A percentile compares a stretch with the other conserved stretches of the same genome.
These are phyloP conservation scores for Phytophthora pseudosyringae DNA, from an alignment of 352 stramenopile genomes.

Conservation along the genomic window DNA sequence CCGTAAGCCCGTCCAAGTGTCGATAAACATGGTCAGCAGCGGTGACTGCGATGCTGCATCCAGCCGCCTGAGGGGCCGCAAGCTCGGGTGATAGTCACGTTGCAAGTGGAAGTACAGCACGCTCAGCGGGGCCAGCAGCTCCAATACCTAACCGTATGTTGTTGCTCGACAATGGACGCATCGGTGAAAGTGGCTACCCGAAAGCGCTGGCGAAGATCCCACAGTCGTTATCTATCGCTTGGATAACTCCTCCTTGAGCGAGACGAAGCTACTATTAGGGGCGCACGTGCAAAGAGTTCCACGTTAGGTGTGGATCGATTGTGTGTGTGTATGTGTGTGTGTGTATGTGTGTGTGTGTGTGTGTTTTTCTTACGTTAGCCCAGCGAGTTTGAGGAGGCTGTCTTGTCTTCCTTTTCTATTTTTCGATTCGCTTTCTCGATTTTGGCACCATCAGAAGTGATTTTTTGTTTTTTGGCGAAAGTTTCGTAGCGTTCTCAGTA, in stretches of 20 bases:
- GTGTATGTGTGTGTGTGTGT: background rate
- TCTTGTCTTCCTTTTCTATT: constrained; percentile 5
- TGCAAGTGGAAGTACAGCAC: constrained; percentile 74
- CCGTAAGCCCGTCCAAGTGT: constrained; percentile 74
- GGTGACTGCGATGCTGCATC: constrained; percentile 78
- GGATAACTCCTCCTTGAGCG: constrained; percentile 23
- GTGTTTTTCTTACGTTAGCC: background rate
- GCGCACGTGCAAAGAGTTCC: background rate
- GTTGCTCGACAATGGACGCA: constrained; percentile 59
- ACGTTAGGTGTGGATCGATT: background rate
- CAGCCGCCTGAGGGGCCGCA: constrained; percentile 72
- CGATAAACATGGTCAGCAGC: constrained; percentile 74
- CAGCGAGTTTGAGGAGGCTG: constrained; percentile 19
- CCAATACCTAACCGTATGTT: constrained; percentile 85
- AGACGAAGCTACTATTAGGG: constrained; percentile 9
- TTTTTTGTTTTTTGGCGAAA: constrained; percentile 3
- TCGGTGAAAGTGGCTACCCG: constrained; percentile 62
- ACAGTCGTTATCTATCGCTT: constrained; percentile 49
- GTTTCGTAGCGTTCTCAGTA: background rate
- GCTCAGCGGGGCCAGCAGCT: constrained; percentile 76
- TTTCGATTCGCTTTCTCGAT: constrained; percentile 16
- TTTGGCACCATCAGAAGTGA: constrained; percentile 16
- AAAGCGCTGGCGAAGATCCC: constrained; percentile 40
- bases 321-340: background rate
- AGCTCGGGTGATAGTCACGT: constrained; percentile 68